Conservation (phyloP, 495 filamentous ascomycete species). For the Xylona heveae region DNA sequence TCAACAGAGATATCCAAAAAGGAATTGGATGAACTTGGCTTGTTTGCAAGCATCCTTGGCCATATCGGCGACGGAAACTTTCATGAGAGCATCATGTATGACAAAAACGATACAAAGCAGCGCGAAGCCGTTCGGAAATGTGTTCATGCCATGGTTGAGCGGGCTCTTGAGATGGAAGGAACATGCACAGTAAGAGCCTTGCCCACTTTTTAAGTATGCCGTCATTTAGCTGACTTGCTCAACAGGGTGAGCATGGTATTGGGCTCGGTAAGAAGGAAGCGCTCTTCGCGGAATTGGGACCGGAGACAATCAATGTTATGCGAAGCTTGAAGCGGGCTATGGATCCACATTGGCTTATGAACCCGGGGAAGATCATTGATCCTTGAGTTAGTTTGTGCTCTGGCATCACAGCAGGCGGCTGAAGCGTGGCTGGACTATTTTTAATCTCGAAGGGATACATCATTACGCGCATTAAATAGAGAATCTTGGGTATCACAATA, state of each 20-base stretch:
- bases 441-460: no score
- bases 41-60: conserved; percentile 71
- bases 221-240: neutral
- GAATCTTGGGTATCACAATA: no score
- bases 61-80: conserved; percentile 88
- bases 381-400: no score
- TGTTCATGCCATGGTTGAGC: conserved; percentile 72
- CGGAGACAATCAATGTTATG: conserved; percentile 68
- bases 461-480: no score
- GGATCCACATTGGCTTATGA: conserved; percentile 80
- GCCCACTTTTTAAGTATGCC: neutral
- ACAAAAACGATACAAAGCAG: conserved; percentile 42
- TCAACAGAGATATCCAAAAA: conserved; percentile 57
- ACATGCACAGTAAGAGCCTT: conserved; percentile 45
- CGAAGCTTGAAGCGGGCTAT: conserved; percentile 62
- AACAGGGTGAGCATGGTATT: conserved; percentile 67
- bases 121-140: conserved; percentile 50
- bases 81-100: conserved; percentile 75
- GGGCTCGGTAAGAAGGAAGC: conserved; percentile 75
- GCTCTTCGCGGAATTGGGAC: conserved; percentile 62
- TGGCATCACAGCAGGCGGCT: no score
- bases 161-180: conserved; percentile 80
- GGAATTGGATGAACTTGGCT: conserved; percentile 62
- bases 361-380: conserved; percentile 86
- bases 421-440: no score